phyloP scores from a whole-genome alignment of 306 rosid genomes.

The Ormosia semicastrata region DNA sequence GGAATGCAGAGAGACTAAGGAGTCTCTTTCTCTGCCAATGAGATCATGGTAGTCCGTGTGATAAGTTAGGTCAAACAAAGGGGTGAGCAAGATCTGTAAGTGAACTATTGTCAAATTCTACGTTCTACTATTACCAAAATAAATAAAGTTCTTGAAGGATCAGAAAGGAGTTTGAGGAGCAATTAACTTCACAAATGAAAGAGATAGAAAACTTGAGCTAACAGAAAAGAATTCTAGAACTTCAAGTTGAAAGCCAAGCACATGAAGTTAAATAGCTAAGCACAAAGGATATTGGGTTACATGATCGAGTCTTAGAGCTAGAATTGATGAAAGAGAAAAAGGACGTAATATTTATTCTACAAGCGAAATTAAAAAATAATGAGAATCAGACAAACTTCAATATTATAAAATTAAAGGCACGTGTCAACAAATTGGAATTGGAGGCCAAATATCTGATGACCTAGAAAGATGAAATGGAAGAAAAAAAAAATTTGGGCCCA shows the following conservation, averaged over 20 bases:
- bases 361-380: conserved; percentile 15
- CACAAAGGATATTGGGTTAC: conserved; percentile 27
- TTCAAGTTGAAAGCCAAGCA: conserved; percentile 39
- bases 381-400: conserved; percentile 31
- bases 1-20: too few species aligned
- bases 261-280: conserved; percentile 34
- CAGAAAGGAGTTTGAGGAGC: conserved; percentile 30
- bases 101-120: too few species aligned
- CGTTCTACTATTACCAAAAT: too few species aligned
- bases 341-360: conserved; percentile 19
- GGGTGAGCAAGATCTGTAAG: too few species aligned
- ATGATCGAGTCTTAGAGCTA: conserved; percentile 36
- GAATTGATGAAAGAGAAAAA: conserved; percentile 44
- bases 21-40: too few species aligned
- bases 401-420: conserved; percentile 26
- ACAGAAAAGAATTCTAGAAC: conserved; percentile 37
- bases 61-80: too few species aligned
- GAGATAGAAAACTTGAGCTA: conserved; percentile 32
- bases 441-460: conserved; percentile 18
- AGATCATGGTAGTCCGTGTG: too few species aligned
- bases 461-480: conserved; percentile 45
- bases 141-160: conserved; percentile 22
- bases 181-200: conserved; percentile 28
- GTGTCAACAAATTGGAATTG: conserved; percentile 21
- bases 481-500: conserved; percentile 8